phyloP scores from a whole-genome alignment of 129 eudicot species.

The Erigeron canadensis region DNA sequence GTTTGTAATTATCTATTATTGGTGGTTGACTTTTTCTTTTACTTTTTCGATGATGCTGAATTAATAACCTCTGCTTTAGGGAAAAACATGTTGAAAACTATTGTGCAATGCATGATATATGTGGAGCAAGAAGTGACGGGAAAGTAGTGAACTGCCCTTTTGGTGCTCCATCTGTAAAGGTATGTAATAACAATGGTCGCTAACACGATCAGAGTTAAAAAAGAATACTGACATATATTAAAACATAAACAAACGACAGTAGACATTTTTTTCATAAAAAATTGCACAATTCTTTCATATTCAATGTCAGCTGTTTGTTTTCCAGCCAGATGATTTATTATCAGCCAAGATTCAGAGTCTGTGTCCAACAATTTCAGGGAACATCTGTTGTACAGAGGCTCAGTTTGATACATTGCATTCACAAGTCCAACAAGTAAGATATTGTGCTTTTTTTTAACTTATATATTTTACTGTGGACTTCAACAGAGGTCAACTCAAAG shows the following conservation, averaged over 20 bases:
- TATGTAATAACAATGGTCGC: slow-evolving; percentile 10
- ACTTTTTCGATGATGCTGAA: slow-evolving; percentile 14
- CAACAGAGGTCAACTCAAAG: slow-evolving; percentile 16
- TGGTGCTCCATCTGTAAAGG: slow-evolving; percentile 82
- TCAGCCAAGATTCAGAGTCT: slow-evolving; percentile 93
- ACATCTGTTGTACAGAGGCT: slow-evolving; percentile 89
- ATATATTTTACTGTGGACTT: slow-evolving; percentile 14
- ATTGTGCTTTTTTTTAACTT: slow-evolving; percentile 11
- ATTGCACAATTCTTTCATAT: not conserved
- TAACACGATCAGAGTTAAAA: not conserved
- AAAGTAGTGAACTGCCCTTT: slow-evolving; percentile 89
- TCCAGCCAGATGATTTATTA: slow-evolving; percentile 78
- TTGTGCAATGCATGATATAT: slow-evolving; percentile 94
- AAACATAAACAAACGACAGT: not conserved
- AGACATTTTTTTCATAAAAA: not conserved
- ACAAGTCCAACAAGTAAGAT: slow-evolving; percentile 94
- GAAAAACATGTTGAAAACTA: slow-evolving; percentile 61
- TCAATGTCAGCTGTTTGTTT: slow-evolving; percentile 14
- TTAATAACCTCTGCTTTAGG: slow-evolving; percentile 23
- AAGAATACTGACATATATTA: not conserved
- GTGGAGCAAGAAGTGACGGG: slow-evolving; percentile 91
- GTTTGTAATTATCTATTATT: not conserved
- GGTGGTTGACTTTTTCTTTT: not conserved
- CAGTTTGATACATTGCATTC: slow-evolving; percentile 82
- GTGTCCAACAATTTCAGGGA: slow-evolving; percentile 94